phyloP scores from a whole-genome alignment of 805 yeast species.

The Kazachstania viticola region DNA sequence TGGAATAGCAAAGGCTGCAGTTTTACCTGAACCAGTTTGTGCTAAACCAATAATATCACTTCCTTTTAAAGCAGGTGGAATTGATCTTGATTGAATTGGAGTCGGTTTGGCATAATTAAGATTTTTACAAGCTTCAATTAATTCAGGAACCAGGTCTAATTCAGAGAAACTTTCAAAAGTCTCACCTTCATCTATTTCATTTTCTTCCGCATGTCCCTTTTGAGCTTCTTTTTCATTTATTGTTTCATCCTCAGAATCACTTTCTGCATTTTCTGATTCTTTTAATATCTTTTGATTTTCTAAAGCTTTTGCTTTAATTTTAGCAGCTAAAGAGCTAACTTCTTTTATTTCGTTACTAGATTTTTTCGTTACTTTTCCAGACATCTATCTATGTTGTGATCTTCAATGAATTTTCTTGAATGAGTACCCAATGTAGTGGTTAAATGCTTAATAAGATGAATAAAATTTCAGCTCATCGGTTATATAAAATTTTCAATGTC shows the following conservation, averaged over 20 bases:
- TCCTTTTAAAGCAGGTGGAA: slow-evolving; percentile 84
- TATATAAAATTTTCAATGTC: too few relatives aligned
- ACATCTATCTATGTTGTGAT: too few relatives aligned
- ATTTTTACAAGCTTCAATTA: slow-evolving; percentile 65
- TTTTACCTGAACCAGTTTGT: slow-evolving; percentile 96
- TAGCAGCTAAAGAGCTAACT: slow-evolving; percentile 41
- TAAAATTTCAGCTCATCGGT: too few relatives aligned
- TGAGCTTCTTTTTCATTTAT: slow-evolving; percentile 1
- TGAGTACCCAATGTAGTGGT: too few relatives aligned
- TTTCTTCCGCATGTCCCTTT: slow-evolving; percentile 3
- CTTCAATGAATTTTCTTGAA: too few relatives aligned
- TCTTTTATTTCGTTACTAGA: slow-evolving; percentile 13
- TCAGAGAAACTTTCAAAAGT: slow-evolving; percentile 37
- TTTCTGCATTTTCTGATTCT: slow-evolving; percentile 3
- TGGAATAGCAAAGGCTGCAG: slow-evolving; percentile 97
- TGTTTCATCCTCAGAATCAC: slow-evolving; percentile 3
- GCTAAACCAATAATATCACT: slow-evolving; percentile 93
- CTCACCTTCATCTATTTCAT: slow-evolving; percentile 13
- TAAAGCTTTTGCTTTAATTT: slow-evolving; percentile 36
- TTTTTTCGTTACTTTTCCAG: slow-evolving; percentile 9
- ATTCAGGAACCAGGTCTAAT: slow-evolving; percentile 60
- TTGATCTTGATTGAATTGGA: slow-evolving; percentile 84
- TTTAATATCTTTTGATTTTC: slow-evolving; percentile 17
- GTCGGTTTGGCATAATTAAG: slow-evolving; percentile 77
- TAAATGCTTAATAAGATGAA: too few relatives aligned